Base-by-base conservation (phyloP, 257 asterid species). In the Solanum virginianum region DNA sequence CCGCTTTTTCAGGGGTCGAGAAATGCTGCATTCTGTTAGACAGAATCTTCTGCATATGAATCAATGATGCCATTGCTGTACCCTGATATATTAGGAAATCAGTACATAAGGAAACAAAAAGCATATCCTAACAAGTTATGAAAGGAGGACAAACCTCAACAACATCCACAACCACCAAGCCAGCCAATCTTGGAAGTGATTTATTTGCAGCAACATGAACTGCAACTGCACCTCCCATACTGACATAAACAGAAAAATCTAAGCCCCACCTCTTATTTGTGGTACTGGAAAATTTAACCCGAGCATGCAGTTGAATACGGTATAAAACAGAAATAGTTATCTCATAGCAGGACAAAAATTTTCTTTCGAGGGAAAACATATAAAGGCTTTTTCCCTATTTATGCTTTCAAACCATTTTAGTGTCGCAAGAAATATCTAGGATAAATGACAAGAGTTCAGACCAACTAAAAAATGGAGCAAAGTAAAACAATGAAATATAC, bases 201-300 rank as follows among this genome's bases (percentile, higher is more conserved):
- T 95, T 96, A 87, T 90, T 95, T 11, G 99, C 94, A 86, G 97
- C 97, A 82, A 94, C 91, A 89, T 96, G 93, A 87, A 96, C 91
- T 47, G 97, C 98, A 88, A 96, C 93, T 57, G 99, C 93, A 41
- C 98, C 99, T 86, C 99, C 98, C 98, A 96, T 92, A 81, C 99
- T 95, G 92, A 77, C 24, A 87, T 6, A 77, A 60, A 57, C 14
- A 20, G 49, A 84, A 84, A 80, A 72, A 13, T 83, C 71, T 26
- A 54, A 54, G 47, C 71, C 57, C 55, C 81, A 49, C 56, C 39
- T n/a, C 59, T 75, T 49, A 75, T 47, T 47, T 24, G 59, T 49
- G 62, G 81, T 22, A 75, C 81, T 47, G 60, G 49, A 47, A 47
- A 75, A 47, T 49, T 51, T 75, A 49, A 75, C 62, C 82, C 59